Evolutionary conservation across 2,329 filamentous ascomycete species (phyloP), one percentile per base, ranked within the genome.

Genomic region (Pseudocercospora ulei): DNA sequence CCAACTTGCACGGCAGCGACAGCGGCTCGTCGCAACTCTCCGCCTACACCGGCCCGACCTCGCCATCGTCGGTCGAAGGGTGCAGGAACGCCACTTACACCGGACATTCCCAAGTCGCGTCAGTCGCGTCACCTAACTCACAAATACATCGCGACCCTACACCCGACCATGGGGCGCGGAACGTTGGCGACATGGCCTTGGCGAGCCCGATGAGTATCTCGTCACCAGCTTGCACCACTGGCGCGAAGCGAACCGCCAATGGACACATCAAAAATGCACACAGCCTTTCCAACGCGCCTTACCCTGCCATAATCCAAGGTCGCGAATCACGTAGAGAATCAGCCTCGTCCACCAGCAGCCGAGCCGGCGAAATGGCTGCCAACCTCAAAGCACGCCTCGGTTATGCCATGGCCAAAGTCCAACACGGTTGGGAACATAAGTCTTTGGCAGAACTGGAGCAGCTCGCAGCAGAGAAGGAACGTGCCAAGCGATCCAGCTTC

Each of bases 341-440:
- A 58, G 70, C 76, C 39, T 82, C 43, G 7, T 76, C 76, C 5
- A 70, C 73, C 31, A 71, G 75, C 33, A 82, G 74, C 54, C 79
- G 77, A 50, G 82, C 88, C 51, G 80, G 81, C 60, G 83, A 92
- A 71, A 82, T 90, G 69, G 85, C 83, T 25, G 75, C 78, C 38
- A 82, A 88, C 56, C 71, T 96, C 36, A 81, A 80, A 57, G 79
- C 85, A 35, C 81, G 85, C 53, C 71, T 96, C 17, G 84, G 85
- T 4, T 95, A 95, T 61, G 88, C 88, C 48, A 90, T 93, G 73
- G 73, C 92, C 57, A 95, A 94, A 62, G 82, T 95, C 25, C 84
- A 85, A 58, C 78, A 92, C 56, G 85, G 84, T 42, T 90, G 86
- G 80, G 82, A 93, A 62, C 73, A 78, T 34, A 77, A 80, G 47